Evolutionary conservation across 192 early-diverging fungal genomes (phyloP).

Genomic region (Podila horticola): DNA sequence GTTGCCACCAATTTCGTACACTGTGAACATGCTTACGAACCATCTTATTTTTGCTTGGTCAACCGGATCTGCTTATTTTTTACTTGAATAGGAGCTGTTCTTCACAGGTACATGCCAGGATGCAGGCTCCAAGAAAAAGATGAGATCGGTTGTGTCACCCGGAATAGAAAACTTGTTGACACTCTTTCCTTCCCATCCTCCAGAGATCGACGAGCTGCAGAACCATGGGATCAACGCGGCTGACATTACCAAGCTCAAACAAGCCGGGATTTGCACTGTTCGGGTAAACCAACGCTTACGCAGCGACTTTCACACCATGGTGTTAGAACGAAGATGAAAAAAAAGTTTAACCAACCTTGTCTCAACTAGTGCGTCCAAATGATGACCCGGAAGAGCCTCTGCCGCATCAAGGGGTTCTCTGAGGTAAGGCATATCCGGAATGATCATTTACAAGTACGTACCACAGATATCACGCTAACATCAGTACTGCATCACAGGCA

Average conservation of each 20-base stretch:
- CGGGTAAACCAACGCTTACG: conserved; percentile 51
- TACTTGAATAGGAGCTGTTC: conserved; percentile 24
- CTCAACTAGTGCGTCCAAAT: conserved; percentile 74
- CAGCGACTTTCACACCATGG: background rate
- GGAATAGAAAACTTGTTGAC: background rate
- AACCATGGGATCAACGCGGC: conserved; percentile 78
- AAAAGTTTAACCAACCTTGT: background rate
- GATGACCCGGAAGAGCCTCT: conserved; percentile 70
- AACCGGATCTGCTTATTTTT: background rate
- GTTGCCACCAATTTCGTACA: background rate
- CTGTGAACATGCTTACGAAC: background rate
- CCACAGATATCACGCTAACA: background rate
- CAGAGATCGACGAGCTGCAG: conserved; percentile 64
- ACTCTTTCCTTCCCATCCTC: background rate
- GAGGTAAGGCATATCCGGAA: conserved; percentile 51
- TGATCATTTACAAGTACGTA: background rate
- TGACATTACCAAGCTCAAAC: conserved; percentile 85
- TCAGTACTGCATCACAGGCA: conserved; percentile 17
- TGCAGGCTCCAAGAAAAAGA: background rate
- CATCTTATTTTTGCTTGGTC: background rate
- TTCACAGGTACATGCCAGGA: conserved; percentile 20
- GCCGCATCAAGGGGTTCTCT: conserved; percentile 83
- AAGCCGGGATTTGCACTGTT: conserved; percentile 79
- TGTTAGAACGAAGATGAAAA: background rate
- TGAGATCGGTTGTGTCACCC: background rate